Evolutionary conservation across 2,329 filamentous ascomycete species (phyloP).

Genomic region (Spiromastix sp.): DNA sequence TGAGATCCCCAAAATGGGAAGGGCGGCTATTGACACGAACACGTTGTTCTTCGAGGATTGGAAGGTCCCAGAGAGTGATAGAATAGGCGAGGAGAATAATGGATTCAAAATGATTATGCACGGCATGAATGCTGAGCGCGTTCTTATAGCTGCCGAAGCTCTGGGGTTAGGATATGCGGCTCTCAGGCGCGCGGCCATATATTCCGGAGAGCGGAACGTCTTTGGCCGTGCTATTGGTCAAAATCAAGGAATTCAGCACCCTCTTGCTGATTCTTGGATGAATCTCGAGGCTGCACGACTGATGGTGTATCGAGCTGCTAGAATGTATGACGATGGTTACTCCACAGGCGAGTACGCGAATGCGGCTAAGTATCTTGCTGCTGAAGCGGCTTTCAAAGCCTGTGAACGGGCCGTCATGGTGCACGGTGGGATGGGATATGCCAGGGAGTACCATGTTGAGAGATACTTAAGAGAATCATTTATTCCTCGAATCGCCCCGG

Average conservation of each 20-base stretch:
- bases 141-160: slow-evolving; percentile 29
- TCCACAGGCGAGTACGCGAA: slow-evolving; percentile 46
- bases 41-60: slow-evolving; percentile 63
- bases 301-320: slow-evolving; percentile 50
- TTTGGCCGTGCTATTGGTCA: slow-evolving; percentile 48
- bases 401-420: slow-evolving; percentile 47
- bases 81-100: slow-evolving; percentile 58
- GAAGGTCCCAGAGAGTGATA: slow-evolving; percentile 56
- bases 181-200: slow-evolving; percentile 32
- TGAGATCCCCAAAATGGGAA: slow-evolving; percentile 47
- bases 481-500: slow-evolving; percentile 49
- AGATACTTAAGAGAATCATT: slow-evolving; percentile 49
- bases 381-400: slow-evolving; percentile 49
- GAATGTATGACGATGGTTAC: slow-evolving; percentile 46
- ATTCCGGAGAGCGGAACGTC: slow-evolving; percentile 41
- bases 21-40: slow-evolving; percentile 36
- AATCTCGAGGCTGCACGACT: slow-evolving; percentile 50
- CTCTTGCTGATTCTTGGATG: slow-evolving; percentile 50
- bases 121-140: slow-evolving; percentile 30
- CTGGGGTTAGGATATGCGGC: slow-evolving; percentile 37
- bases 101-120: slow-evolving; percentile 63
- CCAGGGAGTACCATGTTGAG: slow-evolving; percentile 53
- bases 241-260: slow-evolving; percentile 51
- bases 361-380: slow-evolving; percentile 47
- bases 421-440: slow-evolving; percentile 54